Evolutionary conservation across 2,329 filamentous ascomycete genomes (phyloP), one percentile per base, ranked within the genome.

Genomic region (Aspergillus hiratsukae): DNA sequence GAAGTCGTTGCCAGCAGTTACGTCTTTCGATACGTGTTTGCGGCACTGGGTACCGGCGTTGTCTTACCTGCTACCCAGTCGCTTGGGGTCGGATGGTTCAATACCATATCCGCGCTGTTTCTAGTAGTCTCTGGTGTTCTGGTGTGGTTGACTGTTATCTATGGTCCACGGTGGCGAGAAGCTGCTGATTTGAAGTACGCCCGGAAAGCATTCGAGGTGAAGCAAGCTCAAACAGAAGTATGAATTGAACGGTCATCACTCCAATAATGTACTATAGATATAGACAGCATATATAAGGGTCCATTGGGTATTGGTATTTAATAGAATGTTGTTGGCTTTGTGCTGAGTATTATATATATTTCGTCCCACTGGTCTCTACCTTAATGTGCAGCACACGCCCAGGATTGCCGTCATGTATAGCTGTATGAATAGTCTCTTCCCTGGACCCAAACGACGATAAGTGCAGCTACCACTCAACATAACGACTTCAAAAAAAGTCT

Each of bases 1-100:
- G 89, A 94, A 66, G 88, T 93, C 3, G 84, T 90, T 46, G 88
- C 89, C 0, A 88, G 88, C 0, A 94, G 93, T 70, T 94, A 92
- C 71, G 85, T 91, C 65, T 78, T 89, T 51, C 80, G 90, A 5
- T 94, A 93, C 70, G 68, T 91, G 5, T 88, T 91, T 62, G 89
- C 86, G 0, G 89, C 88, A 10, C 73, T 83, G 4, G 88, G 84
- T 0, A 88, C 85, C 2, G 89, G 87, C 0, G 83, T 85, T 1
- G 89, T 89, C 54, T 76, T 94, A 55, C 90, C 90, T 0, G 87
- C 86, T 1, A 81, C 91, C n/a, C 78, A 91, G 58, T 76, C 72
- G 29, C 87, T 94, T 54, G 90, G 90, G 3, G 86, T 93, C 0
- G 90, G 90, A 0, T 92, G 89, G 88, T 92, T 91, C 69, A 86